These are phyloP conservation scores for Epithemia pelagica DNA, from an alignment of 108 stramenopile species.

Conservation along the genomic window DNA sequence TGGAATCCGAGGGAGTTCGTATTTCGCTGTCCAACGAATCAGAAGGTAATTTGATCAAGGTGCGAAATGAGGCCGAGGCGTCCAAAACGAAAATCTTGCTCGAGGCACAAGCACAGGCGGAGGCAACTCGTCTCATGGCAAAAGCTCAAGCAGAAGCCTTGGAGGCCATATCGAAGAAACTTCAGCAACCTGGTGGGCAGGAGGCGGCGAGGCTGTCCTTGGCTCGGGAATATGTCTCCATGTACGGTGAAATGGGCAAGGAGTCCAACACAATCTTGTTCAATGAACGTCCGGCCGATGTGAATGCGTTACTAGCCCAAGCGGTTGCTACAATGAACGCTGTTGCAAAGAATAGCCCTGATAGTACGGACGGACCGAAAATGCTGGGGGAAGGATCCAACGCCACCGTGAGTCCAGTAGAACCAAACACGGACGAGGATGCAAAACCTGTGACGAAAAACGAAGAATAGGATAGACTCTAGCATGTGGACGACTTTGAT, in stretches of 20 bases:
- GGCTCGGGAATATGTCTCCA: constrained; percentile 87
- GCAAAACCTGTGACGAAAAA: too few relatives aligned
- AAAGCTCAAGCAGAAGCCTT: constrained; percentile 87
- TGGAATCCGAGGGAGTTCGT: constrained; percentile 93
- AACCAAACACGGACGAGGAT: too few relatives aligned
- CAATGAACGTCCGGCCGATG: constrained; percentile 89
- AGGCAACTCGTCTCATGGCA: constrained; percentile 80
- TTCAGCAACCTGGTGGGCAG: constrained; percentile 57
- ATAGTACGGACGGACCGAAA: background rate
- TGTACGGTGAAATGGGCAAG: constrained; percentile 97
- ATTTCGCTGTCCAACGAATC: constrained; percentile 93
- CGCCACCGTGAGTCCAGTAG: too few relatives aligned
- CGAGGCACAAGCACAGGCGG: constrained; percentile 90
- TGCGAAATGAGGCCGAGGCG: constrained; percentile 91
- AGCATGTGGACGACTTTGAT: too few relatives aligned
- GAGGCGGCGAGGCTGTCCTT: constrained; percentile 91
- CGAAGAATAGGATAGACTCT: too few relatives aligned
- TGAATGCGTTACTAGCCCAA: constrained; percentile 78
- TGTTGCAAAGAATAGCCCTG: background rate
- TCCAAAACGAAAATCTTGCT: constrained; percentile 64
- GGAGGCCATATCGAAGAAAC: constrained; percentile 49
- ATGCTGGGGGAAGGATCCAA: background rate
- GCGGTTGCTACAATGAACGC: constrained; percentile 66
- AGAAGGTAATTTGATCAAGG: constrained; percentile 91
- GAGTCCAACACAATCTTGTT: constrained; percentile 96